These are phyloP conservation scores for Hypoxylon fuscum DNA, from an alignment of 495 filamentous ascomycete species.

Conservation along the genomic window DNA sequence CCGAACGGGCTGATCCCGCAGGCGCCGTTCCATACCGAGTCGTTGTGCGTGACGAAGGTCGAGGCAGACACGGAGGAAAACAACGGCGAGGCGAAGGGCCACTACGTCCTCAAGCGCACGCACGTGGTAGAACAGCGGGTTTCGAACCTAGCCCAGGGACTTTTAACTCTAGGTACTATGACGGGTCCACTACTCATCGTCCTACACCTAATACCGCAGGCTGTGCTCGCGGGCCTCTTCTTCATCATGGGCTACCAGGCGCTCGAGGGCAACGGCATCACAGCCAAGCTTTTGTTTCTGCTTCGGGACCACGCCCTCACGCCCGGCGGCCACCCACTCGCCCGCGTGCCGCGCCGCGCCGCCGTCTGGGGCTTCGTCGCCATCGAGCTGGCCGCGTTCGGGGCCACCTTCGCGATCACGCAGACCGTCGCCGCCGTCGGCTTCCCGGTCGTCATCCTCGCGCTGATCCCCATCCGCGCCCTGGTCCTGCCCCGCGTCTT, in stretches of 20 bases:
- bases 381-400: conserved; percentile 83
- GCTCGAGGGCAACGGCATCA: conserved; percentile 84
- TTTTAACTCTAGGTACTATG: conserved; percentile 89
- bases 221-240: conserved; percentile 88
- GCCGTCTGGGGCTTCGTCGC: conserved; percentile 81
- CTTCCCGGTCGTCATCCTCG: conserved; percentile 87
- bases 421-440: conserved; percentile 95
- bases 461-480: conserved; percentile 79
- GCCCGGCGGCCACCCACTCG: conserved; percentile 71
- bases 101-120: conserved; percentile 67
- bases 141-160: conserved; percentile 84
- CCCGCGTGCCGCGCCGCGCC: conserved; percentile 62
- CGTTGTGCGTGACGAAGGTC: conserved; percentile 77
- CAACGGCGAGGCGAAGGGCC: conserved; percentile 59
- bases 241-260: conserved; percentile 93
- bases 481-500: conserved; percentile 79
- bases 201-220: conserved; percentile 85
- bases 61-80: conserved; percentile 63
- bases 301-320: conserved; percentile 72
- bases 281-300: conserved; percentile 80
- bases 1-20: conserved; percentile 94
- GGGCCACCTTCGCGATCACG: conserved; percentile 90
- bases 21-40: conserved; percentile 90
- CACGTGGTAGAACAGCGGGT: conserved; percentile 92
- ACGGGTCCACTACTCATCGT: conserved; percentile 83